Conservation (phyloP, 2,329 filamentous ascomycete genomes). For the Colletotrichum higginsianum region DNA sequence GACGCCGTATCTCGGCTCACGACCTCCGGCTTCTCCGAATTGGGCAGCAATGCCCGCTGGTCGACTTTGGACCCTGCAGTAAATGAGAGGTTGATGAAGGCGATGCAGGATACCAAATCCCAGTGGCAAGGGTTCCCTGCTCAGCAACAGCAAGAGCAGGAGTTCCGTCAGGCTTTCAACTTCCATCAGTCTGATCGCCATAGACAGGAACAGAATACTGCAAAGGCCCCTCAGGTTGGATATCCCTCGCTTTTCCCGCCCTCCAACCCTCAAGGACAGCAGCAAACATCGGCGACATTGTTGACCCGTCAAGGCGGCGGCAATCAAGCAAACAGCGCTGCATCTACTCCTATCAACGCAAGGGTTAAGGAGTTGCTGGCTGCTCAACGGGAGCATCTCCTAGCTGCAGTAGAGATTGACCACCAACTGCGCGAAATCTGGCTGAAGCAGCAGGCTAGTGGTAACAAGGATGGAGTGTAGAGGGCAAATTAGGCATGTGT, state of each 20-base stretch:
- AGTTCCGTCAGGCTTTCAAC: background rate
- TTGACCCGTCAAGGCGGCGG: background rate
- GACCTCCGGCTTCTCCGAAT: background rate
- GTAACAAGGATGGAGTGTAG: background rate
- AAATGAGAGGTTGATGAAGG: background rate
- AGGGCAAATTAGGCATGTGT: background rate
- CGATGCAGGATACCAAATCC: background rate
- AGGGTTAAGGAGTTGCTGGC: background rate
- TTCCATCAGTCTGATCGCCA: too few species aligned
- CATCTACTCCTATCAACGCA: background rate
- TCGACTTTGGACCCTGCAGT: background rate
- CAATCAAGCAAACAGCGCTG: background rate
- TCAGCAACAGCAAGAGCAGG: background rate
- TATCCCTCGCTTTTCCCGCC: too few species aligned
- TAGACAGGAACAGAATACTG: too few species aligned
- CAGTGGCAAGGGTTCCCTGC: background rate
- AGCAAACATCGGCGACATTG: background rate
- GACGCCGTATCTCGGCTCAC: background rate
- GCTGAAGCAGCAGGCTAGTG: background rate
- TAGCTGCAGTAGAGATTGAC: background rate
- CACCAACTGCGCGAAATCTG: slow-evolving; percentile 3
- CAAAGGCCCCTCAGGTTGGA: background rate
- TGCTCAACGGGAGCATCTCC: background rate
- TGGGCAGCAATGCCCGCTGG: background rate
- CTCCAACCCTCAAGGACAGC: background rate